Percentiles rank a stretch among this genome's conserved stretches.
These are phyloP conservation scores for Amanita polypyramis DNA, from an alignment of 768 basidiomycete genomes.

Conservation along the genomic window DNA sequence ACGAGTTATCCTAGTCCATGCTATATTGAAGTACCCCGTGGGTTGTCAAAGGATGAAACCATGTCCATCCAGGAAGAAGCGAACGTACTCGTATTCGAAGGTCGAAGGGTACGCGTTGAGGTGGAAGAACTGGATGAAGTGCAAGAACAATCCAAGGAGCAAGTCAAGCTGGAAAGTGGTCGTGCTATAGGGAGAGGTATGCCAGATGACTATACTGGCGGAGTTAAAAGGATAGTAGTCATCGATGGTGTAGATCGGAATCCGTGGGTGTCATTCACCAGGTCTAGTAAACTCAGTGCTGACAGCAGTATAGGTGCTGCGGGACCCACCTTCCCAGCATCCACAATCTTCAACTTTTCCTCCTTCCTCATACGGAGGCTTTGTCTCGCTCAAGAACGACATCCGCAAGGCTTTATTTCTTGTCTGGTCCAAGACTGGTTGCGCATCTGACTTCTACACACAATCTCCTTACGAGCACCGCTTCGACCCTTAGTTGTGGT, in stretches of 20 bases:
- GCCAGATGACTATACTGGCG: conserved; percentile 66
- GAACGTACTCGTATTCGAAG: conserved; percentile 62
- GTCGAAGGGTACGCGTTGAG: conserved; percentile 58
- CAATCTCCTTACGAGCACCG: conserved; percentile 39
- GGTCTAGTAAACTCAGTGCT: not conserved
- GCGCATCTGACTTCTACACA: conserved; percentile 51
- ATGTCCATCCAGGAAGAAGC: conserved; percentile 47
- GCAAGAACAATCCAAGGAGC: conserved; percentile 18
- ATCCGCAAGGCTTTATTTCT: conserved; percentile 71
- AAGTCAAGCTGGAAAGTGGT: conserved; percentile 31
- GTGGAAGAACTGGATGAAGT: conserved; percentile 52
- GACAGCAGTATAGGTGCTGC: conserved; percentile 44
- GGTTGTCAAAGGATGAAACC: conserved; percentile 57
- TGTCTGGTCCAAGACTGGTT: conserved; percentile 70
- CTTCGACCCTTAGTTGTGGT: conserved; percentile 59
- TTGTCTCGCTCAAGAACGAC: conserved; percentile 50
- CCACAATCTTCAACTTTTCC: conserved; percentile 60
- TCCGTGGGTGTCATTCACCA: conserved; percentile 36
- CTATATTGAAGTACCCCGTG: conserved; percentile 69
- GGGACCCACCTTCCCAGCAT: conserved; percentile 79
- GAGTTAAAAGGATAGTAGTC: conserved; percentile 66
- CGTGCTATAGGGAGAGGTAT: conserved; percentile 48
- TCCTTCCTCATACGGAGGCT: conserved; percentile 59
- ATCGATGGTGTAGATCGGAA: conserved; percentile 79
- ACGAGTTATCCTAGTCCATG: conserved; percentile 55